Percentiles rank a stretch among this genome's conserved stretches.
phyloP scores from a whole-genome alignment of 83 land plant species.

The Picea abies region DNA sequence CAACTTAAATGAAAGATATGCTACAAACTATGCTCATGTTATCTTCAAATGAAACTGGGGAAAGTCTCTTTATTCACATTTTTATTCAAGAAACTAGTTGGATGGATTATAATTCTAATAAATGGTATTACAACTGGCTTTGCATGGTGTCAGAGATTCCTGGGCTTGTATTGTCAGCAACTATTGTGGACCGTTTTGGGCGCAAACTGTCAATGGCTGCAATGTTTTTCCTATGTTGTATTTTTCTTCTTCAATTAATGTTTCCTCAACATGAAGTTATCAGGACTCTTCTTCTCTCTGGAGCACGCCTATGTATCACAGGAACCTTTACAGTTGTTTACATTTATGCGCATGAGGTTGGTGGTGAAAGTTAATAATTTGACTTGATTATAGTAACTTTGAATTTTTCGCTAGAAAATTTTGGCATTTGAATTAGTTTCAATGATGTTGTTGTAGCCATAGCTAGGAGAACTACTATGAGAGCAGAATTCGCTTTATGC shows the following conservation, averaged over 20 bases:
- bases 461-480: no score
- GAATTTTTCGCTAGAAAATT: no score
- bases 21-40: not conserved
- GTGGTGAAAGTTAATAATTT: not conserved
- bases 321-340: slow-evolving; percentile 84
- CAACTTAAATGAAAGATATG: not conserved
- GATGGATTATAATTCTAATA: not conserved
- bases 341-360: slow-evolving; percentile 96
- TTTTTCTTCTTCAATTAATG: slow-evolving; percentile 68
- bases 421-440: no score
- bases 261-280: slow-evolving; percentile 49
- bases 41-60: not conserved
- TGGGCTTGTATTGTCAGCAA: slow-evolving; percentile 82
- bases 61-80: not conserved
- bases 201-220: slow-evolving; percentile 86
- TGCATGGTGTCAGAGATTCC: slow-evolving; percentile 68
- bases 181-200: slow-evolving; percentile 74
- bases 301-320: slow-evolving; percentile 83
- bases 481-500: no score
- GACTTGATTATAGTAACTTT: not conserved
- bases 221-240: slow-evolving; percentile 62
- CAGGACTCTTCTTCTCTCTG: slow-evolving; percentile 71
- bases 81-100: not conserved
- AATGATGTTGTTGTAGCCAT: no score
- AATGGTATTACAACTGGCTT: no score